Evolutionary conservation across 2,329 filamentous ascomycete species (phyloP), one percentile per base, ranked within the genome.

Genomic region (Huntiella bhutanensis): DNA sequence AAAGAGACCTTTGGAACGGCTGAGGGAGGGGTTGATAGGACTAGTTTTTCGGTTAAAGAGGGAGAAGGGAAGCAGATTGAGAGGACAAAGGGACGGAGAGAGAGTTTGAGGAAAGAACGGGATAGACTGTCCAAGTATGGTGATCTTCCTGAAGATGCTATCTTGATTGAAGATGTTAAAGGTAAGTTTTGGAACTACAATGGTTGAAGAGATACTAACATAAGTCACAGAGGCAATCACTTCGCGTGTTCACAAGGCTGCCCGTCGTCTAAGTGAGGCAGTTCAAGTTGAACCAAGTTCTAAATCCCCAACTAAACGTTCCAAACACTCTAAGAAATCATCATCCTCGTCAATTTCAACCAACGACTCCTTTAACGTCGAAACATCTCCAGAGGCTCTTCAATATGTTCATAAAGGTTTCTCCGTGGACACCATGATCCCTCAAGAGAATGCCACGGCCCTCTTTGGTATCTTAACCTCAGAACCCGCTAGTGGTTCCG

Each of bases 1-100:
- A 32, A 40, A 4, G 48, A 49, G 32, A 41, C 36, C 11, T 47
- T 39, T 47, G 48, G 48, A 11, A 49, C 48, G 11, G 42, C 39
- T 8, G 43, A 49, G 19, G 44, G 47, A 15, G 44, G 48, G 16
- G 44, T 49, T n/a, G 40, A 33, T 28, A 19, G 45, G 10, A 28
- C 17, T 40, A 41, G 16, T 8, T 33, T 28, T 3, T 41, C 38
- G 5, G 42, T 43, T 33, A 49, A 49, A 35, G 44, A 37, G 17
- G 44, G 44, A 10, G 39, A 49, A 41, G 36, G 16, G 32, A 22
- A 15, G 35, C 44, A 41, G 4, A 44, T 49, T 33, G 47, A 49
- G 32, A 43, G 43, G 40, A 36, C 45, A 7, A 28, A 36, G 35
- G 40, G 7, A 49, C 46, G 32, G 41, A 34, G 10, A 38, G 44